These are phyloP conservation scores for Pulveroboletus sp. DNA, from an alignment of 1,284 basidiomycete species.

Conservation along the genomic window DNA sequence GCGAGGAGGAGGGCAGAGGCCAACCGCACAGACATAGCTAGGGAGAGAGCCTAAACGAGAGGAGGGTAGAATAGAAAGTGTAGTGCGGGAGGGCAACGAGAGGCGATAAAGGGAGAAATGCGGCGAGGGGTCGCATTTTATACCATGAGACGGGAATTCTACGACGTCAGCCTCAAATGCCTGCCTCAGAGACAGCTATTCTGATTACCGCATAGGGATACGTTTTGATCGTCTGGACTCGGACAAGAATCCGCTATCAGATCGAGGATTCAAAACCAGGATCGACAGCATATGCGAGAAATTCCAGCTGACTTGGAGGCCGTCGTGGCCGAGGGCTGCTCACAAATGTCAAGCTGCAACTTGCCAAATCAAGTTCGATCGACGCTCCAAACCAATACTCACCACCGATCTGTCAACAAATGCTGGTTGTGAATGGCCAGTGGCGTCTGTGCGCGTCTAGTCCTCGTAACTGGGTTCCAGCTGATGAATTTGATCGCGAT, in stretches of 20 bases:
- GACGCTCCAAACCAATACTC: slow-evolving; percentile 16
- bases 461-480: slow-evolving; percentile 9
- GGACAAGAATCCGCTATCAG: neutral
- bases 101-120: slow-evolving; percentile 5
- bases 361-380: slow-evolving; percentile 23
- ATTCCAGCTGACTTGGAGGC: slow-evolving; percentile 3
- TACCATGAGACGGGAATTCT: slow-evolving; percentile 22
- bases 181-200: slow-evolving; percentile 18
- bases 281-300: neutral
- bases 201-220: slow-evolving; percentile 11
- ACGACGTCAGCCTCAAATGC: slow-evolving; percentile 22
- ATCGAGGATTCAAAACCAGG: too few relatives aligned
- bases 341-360: too few relatives aligned
- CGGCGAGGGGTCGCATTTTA: slow-evolving; percentile 22
- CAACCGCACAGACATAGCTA: slow-evolving; percentile 30
- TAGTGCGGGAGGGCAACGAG: slow-evolving; percentile 5
- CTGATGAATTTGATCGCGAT: slow-evolving; percentile 17
- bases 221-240: slow-evolving; percentile 1
- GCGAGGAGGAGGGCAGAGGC: slow-evolving; percentile 36
- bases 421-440: neutral
- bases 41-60: slow-evolving; percentile 18
- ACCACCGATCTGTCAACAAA: slow-evolving; percentile 1
- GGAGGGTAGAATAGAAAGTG: slow-evolving; percentile 23
- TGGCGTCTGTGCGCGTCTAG: neutral
- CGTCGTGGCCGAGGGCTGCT: neutral